A percentile compares a stretch with the other conserved stretches of the same genome.
These are phyloP conservation scores for Claviceps arundinis DNA, from an alignment of 2,329 filamentous ascomycete genomes.

Conservation along the genomic window DNA sequence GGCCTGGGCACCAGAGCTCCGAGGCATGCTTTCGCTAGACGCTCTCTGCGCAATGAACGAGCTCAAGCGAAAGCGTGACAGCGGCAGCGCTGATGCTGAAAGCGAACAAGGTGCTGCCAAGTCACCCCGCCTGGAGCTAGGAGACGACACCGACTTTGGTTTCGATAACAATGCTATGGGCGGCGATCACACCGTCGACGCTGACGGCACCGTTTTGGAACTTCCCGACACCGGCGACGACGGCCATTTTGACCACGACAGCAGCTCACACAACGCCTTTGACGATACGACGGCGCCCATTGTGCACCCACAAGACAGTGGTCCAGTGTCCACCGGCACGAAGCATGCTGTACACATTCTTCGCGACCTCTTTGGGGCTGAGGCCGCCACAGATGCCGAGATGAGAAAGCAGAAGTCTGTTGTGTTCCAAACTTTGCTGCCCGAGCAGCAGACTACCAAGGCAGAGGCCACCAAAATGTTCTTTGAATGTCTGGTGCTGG, in stretches of 20 bases:
- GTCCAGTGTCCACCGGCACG: conserved; percentile 78
- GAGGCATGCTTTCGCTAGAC: conserved; percentile 82
- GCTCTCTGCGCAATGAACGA: conserved; percentile 64
- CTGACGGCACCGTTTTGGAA: conserved; percentile 51
- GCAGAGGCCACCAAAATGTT: conserved; percentile 99
- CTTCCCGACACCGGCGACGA: conserved; percentile 43
- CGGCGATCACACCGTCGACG: conserved; percentile 38
- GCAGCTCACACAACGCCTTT: conserved; percentile 46
- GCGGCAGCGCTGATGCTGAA: conserved; percentile 68
- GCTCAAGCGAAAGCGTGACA: conserved; percentile 87
- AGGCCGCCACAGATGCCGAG: conserved; percentile 53
- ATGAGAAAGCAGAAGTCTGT: conserved; percentile 66
- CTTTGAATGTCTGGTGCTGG: conserved; percentile 89
- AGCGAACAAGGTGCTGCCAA: conserved; percentile 51
- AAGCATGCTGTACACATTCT: conserved; percentile 93
- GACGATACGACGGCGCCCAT: conserved; percentile 67
- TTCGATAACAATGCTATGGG: conserved; percentile 33
- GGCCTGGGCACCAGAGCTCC: conserved; percentile 83
- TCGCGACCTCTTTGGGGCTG: conserved; percentile 70
- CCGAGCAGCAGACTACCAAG: conserved; percentile 66
- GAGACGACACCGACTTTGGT: conserved; percentile 47
- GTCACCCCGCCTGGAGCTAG: conserved; percentile 55
- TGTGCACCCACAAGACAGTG: conserved; percentile 70
- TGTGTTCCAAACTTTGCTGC: conserved; percentile 82
- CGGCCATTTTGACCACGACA: conserved; percentile 29